Conservation (phyloP, 805 yeast species). For the Debaryomyces hansenii region DNA sequence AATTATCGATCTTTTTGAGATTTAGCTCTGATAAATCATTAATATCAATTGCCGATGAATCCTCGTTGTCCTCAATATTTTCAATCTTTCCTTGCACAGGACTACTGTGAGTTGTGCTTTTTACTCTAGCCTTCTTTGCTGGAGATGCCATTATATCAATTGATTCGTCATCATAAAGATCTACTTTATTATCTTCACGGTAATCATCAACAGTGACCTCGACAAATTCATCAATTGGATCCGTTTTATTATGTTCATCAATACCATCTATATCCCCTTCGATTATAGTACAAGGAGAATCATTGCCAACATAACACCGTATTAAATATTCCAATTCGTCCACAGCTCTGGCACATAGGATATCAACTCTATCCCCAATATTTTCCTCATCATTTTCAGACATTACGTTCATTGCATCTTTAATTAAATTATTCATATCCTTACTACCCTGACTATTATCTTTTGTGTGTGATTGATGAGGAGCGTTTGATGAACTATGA, state of each 20-base stretch:
- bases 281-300: constrained; percentile 14
- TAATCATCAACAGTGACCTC: constrained; percentile 8
- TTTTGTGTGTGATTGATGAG: constrained; percentile 3
- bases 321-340: constrained; percentile 64
- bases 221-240: constrained; percentile 6
- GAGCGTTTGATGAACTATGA: background rate
- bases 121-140: constrained; percentile 8
- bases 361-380: constrained; percentile 50
- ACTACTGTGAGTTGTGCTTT: background rate
- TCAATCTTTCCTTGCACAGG: constrained; percentile 1
- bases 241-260: background rate
- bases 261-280: constrained; percentile 10
- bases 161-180: constrained; percentile 1
- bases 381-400: constrained; percentile 9
- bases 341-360: constrained; percentile 67
- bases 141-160: constrained; percentile 16
- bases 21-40: constrained; percentile 40
- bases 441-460: constrained; percentile 9
- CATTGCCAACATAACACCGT: constrained; percentile 38
- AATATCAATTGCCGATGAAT: constrained; percentile 25
- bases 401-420: constrained; percentile 15
- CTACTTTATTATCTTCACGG: constrained; percentile 2
- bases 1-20: constrained; percentile 36
- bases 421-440: constrained; percentile 17
- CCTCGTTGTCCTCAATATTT: constrained; percentile 13